Evolutionary conservation across 2,329 filamentous ascomycete genomes (phyloP).

Genomic region (Colletotrichum lupini): DNA sequence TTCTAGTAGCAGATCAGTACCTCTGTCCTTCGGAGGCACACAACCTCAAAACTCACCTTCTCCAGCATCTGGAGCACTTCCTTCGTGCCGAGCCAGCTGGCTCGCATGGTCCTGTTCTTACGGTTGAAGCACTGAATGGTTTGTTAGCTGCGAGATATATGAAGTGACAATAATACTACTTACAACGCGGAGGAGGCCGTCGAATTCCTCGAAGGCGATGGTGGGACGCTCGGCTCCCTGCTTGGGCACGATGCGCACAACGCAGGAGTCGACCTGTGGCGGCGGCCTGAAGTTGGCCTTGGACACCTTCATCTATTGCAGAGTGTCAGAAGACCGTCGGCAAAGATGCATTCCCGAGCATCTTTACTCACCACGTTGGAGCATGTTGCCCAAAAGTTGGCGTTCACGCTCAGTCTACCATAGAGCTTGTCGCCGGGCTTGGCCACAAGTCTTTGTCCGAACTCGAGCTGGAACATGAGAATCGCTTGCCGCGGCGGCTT

Average conservation of each 20-base stretch:
- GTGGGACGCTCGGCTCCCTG: slow-evolving; percentile 79
- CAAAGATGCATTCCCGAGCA: background rate
- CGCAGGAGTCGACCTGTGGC: slow-evolving; percentile 90
- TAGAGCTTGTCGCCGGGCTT: slow-evolving; percentile 61
- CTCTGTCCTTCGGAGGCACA: background rate
- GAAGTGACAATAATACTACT: background rate
- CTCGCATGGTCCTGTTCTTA: slow-evolving; percentile 90
- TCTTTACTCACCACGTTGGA: slow-evolving; percentile 31
- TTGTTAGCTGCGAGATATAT: background rate
- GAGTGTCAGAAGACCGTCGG: background rate
- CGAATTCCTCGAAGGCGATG: slow-evolving; percentile 95
- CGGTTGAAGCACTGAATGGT: slow-evolving; percentile 61
- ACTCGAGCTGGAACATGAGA: slow-evolving; percentile 97
- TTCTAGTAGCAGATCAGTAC: slow-evolving; percentile 61
- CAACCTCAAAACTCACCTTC: slow-evolving; percentile 40
- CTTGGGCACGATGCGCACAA: slow-evolving; percentile 91
- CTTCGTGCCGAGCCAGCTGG: slow-evolving; percentile 80
- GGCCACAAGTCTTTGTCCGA: slow-evolving; percentile 89
- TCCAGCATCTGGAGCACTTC: slow-evolving; percentile 87
- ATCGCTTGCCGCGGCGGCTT: slow-evolving; percentile 86
- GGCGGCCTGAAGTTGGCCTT: slow-evolving; percentile 88
- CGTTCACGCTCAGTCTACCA: slow-evolving; percentile 53
- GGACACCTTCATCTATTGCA: slow-evolving; percentile 41
- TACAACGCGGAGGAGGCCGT: slow-evolving; percentile 86
- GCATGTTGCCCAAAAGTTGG: slow-evolving; percentile 37